Base-by-base conservation (phyloP, 2,329 filamentous ascomycete species). In the Chrysosporium queenslandicum region DNA sequence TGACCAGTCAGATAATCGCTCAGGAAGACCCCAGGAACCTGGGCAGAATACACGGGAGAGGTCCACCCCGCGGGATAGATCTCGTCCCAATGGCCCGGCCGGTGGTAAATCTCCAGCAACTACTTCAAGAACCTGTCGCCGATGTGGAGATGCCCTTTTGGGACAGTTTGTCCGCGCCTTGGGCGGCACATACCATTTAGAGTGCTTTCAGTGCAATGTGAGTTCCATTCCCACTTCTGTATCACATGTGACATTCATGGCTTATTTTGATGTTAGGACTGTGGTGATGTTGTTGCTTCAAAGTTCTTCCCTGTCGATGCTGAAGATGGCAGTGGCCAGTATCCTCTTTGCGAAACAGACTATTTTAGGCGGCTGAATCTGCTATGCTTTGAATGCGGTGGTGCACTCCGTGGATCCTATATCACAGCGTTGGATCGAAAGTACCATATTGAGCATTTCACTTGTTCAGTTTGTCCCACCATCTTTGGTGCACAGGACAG, bases 401-500 rank as follows among this genome's bases (percentile, higher is more conserved):
- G 89, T 54, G 92, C 92, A 45, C 78, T 98, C 18, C 85, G 92
- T 56, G 92, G 92, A 43, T 97, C 92, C 3, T 98, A 98, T 71
- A 98, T 98, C 64, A 98, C 92, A 14, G 92, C 92, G 2, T 78
- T 98, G 50, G 92, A 98, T 61, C 87, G 88, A 63, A 98, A 98
- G 73, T 98, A 98, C 69, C 92, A 96, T 70, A 94, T 98, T 59
- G 91, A 97, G 68, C 92, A 98, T 71, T 98, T 98, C 65, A 98
- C 92, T 34, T 98, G 92, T 71, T 97, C 90, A 9, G 82, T 96
- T 29, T 98, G 92, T 66, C 86, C 90, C 3, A 97, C 92, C 1
- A 86, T 97, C n/a, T 98, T 98, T 66, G 92, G 92, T 48, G 92
- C 92, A 5, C 88, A 94, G 64, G 92, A 98, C 74, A 96, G 90